phyloP scores from a whole-genome alignment of 805 yeast species.

The Cyberlindnera nakhonratchasimensis region DNA sequence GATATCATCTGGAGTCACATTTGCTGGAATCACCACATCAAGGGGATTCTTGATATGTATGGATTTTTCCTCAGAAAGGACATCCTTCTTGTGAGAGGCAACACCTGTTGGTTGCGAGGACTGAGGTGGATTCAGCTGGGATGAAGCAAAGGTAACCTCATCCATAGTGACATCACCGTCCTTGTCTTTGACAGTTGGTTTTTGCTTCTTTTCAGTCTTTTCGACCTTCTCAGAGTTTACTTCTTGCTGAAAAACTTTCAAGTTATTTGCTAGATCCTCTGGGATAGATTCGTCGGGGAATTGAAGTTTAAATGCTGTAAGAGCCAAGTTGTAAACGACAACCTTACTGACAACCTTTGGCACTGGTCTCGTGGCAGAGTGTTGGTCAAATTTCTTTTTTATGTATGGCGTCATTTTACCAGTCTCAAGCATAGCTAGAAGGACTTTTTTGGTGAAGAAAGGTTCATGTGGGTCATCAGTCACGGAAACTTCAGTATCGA shows the following conservation, averaged over 20 bases:
- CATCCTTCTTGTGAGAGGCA: too few species aligned
- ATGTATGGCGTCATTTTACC: conserved; percentile 10
- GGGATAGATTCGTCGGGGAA: conserved; percentile 13
- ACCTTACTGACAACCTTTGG: conserved; percentile 1
- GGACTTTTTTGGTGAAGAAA: conserved; percentile 7
- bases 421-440: conserved; percentile 7
- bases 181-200: not conserved
- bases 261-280: not conserved
- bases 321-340: conserved; percentile 7
- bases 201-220: not conserved
- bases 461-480: conserved; percentile 4
- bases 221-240: not conserved
- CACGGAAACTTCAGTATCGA: not conserved
- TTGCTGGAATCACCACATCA: conserved; percentile 1
- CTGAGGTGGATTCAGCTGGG: not conserved
- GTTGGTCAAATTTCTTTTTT: conserved; percentile 10
- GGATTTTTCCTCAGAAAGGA: too few species aligned
- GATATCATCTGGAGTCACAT: conserved; percentile 9
- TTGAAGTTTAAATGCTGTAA: conserved; percentile 5
- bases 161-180: conserved; percentile 8
- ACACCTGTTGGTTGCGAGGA: not conserved
- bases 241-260: not conserved
- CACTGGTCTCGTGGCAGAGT: conserved; percentile 8
- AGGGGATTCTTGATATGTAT: too few species aligned
- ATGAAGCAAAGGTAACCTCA: not conserved